A percentile compares a stretch with the other conserved stretches of the same genome.
Evolutionary conservation across 2,329 filamentous ascomycete genomes (phyloP).

Genomic region (Monilinia laxa): DNA sequence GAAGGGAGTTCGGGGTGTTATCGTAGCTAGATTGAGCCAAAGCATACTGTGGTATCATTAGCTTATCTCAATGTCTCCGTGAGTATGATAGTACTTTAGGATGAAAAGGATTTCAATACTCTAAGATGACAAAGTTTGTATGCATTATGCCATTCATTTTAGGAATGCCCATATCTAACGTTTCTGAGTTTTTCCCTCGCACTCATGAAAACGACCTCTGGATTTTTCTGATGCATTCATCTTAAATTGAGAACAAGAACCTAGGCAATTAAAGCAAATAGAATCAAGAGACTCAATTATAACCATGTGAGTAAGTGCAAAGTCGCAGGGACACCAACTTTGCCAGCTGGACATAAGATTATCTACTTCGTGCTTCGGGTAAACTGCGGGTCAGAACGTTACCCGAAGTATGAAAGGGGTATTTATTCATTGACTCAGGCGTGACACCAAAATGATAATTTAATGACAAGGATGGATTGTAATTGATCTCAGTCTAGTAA

Average conservation of each 20-base stretch:
- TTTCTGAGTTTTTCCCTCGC: neutral
- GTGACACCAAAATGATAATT: too few relatives aligned
- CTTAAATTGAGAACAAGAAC: too few relatives aligned
- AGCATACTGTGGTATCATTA: neutral
- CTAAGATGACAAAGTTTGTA: neutral
- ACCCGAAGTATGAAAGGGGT: constrained; percentile 8
- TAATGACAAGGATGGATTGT: neutral
- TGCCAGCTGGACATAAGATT: neutral
- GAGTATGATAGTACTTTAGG: too few relatives aligned
- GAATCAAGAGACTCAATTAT: too few relatives aligned
- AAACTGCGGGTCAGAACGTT: neutral
- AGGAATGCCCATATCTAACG: neutral
- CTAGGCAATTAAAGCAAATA: too few relatives aligned
- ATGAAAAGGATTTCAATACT: neutral
- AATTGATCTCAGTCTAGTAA: too few relatives aligned
- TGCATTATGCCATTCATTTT: neutral
- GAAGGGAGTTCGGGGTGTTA: too few relatives aligned
- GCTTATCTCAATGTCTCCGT: neutral
- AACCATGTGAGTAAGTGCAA: too few relatives aligned
- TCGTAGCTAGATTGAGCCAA: neutral
- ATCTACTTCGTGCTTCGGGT: neutral
- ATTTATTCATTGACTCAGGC: neutral
- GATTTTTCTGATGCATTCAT: too few relatives aligned
- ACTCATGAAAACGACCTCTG: too few relatives aligned
- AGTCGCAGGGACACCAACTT: too few relatives aligned